Percentiles rank a stretch among this genome's conserved stretches.
These are phyloP conservation scores for Tanacetum coccineum DNA, from an alignment of 129 eudicot genomes.

Conservation along the genomic window DNA sequence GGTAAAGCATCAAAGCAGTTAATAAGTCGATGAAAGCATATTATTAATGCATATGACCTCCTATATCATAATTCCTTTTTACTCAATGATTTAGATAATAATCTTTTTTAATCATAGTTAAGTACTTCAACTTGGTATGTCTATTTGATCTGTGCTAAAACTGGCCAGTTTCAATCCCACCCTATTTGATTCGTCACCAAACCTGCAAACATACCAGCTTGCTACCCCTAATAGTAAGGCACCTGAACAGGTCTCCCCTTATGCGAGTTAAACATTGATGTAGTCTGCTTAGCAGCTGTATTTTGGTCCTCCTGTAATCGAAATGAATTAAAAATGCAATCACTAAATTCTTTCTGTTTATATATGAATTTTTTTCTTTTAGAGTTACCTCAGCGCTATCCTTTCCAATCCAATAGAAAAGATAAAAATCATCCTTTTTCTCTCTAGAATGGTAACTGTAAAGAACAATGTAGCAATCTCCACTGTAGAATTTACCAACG, in stretches of 20 bases:
- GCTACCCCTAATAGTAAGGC: slow-evolving; percentile 3
- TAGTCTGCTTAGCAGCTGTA: slow-evolving; percentile 65
- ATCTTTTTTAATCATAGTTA: no score
- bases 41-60: no score
- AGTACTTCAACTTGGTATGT: no score
- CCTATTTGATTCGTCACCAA: background rate
- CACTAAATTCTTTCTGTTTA: no score
- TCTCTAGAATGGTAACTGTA: no score
- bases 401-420: slow-evolving; percentile 94
- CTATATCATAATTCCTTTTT: no score
- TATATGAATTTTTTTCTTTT: background rate
- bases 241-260: slow-evolving; percentile 92
- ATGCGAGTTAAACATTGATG: slow-evolving; percentile 81
- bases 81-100: no score
- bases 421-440: slow-evolving; percentile 84
- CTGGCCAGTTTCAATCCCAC: no score
- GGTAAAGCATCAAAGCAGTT: no score
- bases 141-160: background rate
- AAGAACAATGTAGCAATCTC: no score
- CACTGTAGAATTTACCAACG: no score
- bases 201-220: background rate
- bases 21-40: no score
- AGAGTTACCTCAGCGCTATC: slow-evolving; percentile 83
- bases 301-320: slow-evolving; percentile 71
- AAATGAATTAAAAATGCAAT: slow-evolving; percentile 17